Evolutionary conservation across 1,139 yeast species (phyloP), one percentile per base, ranked within the genome.

Genomic region (Blastobotrys buckinghamii): DNA sequence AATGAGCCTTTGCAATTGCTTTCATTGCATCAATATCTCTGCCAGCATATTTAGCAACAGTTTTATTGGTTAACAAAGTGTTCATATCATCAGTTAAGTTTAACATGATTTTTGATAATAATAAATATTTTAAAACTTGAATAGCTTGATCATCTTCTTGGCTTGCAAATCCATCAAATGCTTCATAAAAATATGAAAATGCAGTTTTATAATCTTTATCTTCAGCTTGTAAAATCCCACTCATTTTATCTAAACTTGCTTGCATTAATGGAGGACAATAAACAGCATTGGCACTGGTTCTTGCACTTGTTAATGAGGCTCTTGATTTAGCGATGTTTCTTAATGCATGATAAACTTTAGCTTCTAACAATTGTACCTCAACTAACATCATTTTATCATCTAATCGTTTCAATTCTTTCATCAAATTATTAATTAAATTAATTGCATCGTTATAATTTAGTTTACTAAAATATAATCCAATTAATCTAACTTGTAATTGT

Each of bases 131-230:
- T 66, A 92, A 76, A 27, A 88, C 92, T 56, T 79, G 79, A 46
- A 88, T 77, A 1, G 96, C 84, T 55, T 80, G 78, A 9, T 76
- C 73, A 44, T 70, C 71, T 35, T 70, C 70, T 49, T 70, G 74
- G 12, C 77, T 71, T 50, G 78, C 73, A 69, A 78, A 92, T 33
- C 94, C 94, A 68, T 92, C 98, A 62, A 92, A 89, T 30, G 97
- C 84, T 69, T 92, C 98, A 64, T 81, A 90, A 61, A 92, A 92
- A 69, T 92, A 92, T 6, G 97, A 89, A 63, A 79, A 94, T 9
- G 97, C 96, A 6, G 98, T 94, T 64, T 88, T 86, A 71, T 87
- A 94, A 68, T 94, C 99, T 65, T 86, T 86, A 61, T 94, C 98
- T 68, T 94, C 97, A 32, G 97, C 95, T 69, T 92, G 95, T 56